A percentile compares a stretch with the other conserved stretches of the same genome.
These are phyloP conservation scores for Aspergillus sp. DNA, from an alignment of 2,329 filamentous ascomycete species.

Conservation along the genomic window DNA sequence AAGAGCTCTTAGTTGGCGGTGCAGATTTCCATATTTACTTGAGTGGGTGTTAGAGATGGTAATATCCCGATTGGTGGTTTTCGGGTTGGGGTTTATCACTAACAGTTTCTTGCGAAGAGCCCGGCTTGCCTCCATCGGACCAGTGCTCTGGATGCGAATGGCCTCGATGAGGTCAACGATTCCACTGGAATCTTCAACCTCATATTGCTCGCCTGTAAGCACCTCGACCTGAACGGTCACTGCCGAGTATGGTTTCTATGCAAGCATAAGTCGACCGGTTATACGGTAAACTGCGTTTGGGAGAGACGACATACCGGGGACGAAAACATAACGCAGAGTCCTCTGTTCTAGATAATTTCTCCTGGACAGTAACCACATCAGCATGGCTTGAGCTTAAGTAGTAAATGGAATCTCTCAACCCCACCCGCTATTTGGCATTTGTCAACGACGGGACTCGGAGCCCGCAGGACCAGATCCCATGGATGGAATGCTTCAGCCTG, in stretches of 20 bases:
- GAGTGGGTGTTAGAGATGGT: slow-evolving; percentile 3
- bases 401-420: too few species aligned
- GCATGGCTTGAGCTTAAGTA: not conserved
- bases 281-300: too few species aligned
- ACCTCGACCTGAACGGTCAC: slow-evolving; percentile 88
- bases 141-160: slow-evolving; percentile 77
- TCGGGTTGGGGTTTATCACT: slow-evolving; percentile 17
- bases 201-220: slow-evolving; percentile 79
- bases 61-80: too few species aligned
- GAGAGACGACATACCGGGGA: slow-evolving; percentile 20
- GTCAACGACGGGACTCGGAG: slow-evolving; percentile 2
- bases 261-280: not conserved
- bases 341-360: not conserved
- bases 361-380: too few species aligned
- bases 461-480: slow-evolving; percentile 4
- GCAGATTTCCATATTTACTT: slow-evolving; percentile 88
- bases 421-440: too few species aligned
- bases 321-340: slow-evolving; percentile 25
- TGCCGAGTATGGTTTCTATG: slow-evolving; percentile 78
- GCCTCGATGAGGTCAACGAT: slow-evolving; percentile 93
- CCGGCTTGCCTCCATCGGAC: slow-evolving; percentile 79
- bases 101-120: slow-evolving; percentile 91
- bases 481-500: slow-evolving; percentile 6
- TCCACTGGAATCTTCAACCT: slow-evolving; percentile 83
- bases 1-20: slow-evolving; percentile 81